Evolutionary conservation across 1,139 yeast genomes (phyloP).

Genomic region (Taiozyma sp.): DNA sequence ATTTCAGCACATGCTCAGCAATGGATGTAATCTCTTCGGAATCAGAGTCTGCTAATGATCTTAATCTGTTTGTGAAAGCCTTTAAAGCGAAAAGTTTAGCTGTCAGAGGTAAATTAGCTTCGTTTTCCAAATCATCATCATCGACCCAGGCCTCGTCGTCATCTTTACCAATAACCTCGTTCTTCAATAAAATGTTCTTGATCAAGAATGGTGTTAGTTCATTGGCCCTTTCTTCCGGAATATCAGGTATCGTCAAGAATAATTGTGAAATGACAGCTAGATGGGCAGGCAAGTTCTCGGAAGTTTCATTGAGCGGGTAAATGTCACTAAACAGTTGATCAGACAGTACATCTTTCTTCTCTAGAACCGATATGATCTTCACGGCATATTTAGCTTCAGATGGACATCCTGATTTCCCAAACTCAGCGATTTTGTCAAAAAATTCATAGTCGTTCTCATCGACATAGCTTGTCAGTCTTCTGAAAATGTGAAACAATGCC

Average conservation of each 20-base stretch:
- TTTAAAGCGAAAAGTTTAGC: slow-evolving; percentile 53
- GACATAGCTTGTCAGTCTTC: slow-evolving; percentile 28
- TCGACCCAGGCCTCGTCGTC: slow-evolving; percentile 44
- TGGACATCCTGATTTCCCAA: slow-evolving; percentile 53
- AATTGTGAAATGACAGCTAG: slow-evolving; percentile 61
- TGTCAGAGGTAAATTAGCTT: slow-evolving; percentile 29
- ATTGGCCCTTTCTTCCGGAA: slow-evolving; percentile 49
- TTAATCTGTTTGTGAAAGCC: slow-evolving; percentile 60
- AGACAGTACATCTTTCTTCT: slow-evolving; percentile 36
- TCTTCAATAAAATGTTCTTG: slow-evolving; percentile 54
- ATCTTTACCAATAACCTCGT: slow-evolving; percentile 30
- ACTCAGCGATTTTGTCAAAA: slow-evolving; percentile 35
- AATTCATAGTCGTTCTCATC: slow-evolving; percentile 30
- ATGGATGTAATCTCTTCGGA: slow-evolving; percentile 30
- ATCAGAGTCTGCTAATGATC: slow-evolving; percentile 35
- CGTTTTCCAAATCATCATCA: slow-evolving; percentile 37
- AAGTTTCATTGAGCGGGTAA: slow-evolving; percentile 45
- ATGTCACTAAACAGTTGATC: slow-evolving; percentile 37
- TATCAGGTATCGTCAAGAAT: slow-evolving; percentile 44
- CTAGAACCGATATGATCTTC: slow-evolving; percentile 49
- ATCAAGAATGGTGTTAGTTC: slow-evolving; percentile 60
- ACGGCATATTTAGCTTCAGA: slow-evolving; percentile 63
- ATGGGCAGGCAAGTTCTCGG: slow-evolving; percentile 44
- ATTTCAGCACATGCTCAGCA: slow-evolving; percentile 63
- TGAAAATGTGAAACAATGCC: slow-evolving; percentile 58